phyloP scores from a whole-genome alignment of 192 early-diverging fungal genomes.

The Blastocladiella britannica region DNA sequence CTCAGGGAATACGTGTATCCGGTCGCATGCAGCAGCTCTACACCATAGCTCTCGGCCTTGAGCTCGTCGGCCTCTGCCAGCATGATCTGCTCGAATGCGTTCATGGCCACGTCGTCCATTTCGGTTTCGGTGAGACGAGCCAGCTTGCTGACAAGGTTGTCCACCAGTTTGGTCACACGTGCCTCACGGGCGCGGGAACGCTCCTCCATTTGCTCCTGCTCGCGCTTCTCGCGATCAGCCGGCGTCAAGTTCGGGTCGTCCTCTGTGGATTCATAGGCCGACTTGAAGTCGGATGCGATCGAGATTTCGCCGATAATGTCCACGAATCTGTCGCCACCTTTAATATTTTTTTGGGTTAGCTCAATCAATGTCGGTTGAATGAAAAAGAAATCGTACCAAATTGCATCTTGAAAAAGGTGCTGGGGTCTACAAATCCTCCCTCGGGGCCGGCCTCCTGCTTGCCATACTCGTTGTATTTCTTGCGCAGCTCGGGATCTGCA shows the following conservation, averaged over 20 bases:
- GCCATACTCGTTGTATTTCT: constrained; percentile 73
- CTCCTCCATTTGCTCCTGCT: constrained; percentile 35
- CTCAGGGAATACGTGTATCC: constrained; percentile 77
- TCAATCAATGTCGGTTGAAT: no score
- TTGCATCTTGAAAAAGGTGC: constrained; percentile 83
- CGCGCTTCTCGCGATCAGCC: constrained; percentile 28
- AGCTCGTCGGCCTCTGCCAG: constrained; percentile 67
- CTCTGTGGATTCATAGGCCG: constrained; percentile 45
- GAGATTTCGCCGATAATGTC: constrained; percentile 95
- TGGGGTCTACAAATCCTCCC: constrained; percentile 62
- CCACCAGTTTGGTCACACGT: constrained; percentile 48
- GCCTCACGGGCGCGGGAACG: constrained; percentile 19
- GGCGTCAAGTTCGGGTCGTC: constrained; percentile 23
- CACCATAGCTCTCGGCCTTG: constrained; percentile 74
- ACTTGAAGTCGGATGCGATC: constrained; percentile 78
- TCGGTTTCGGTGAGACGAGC: constrained; percentile 46
- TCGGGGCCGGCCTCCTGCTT: constrained; percentile 33
- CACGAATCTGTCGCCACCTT: constrained; percentile 88
- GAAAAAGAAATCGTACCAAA: no score
- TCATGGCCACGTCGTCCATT: constrained; percentile 27
- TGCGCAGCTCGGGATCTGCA: constrained; percentile 70
- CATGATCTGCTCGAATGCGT: constrained; percentile 45
- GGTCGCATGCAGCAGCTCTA: constrained; percentile 79
- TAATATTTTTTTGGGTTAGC: no score
- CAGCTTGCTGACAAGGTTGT: constrained; percentile 57